Evolutionary conservation across 75 land plant genomes (phyloP).

Genomic region (Azolla pinnata): DNA sequence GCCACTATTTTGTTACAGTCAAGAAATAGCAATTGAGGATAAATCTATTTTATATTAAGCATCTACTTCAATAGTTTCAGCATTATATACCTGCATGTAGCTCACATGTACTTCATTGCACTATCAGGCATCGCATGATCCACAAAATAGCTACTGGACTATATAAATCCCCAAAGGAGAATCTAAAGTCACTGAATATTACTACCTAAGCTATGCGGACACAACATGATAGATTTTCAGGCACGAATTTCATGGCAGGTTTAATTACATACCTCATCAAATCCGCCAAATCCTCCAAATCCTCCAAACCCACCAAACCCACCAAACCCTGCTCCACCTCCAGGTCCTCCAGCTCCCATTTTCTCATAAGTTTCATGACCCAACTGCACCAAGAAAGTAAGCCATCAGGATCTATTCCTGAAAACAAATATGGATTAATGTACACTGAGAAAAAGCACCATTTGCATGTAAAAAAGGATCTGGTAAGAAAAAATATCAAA

Average conservation of each 20-base stretch:
- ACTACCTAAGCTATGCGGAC: background rate
- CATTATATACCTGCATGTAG: too few species aligned
- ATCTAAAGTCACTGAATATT: too few species aligned
- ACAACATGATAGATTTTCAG: background rate
- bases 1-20: too few species aligned
- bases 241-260: background rate
- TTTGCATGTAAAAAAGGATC: background rate
- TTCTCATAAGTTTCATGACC: conserved; percentile 27
- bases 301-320: conserved; percentile 21
- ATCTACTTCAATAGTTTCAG: too few species aligned
- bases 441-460: background rate
- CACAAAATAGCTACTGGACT: too few species aligned
- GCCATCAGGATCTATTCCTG: background rate
- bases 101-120: too few species aligned
- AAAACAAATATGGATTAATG: background rate
- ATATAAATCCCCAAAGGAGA: too few species aligned
- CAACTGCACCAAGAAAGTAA: conserved; percentile 12
- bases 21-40: too few species aligned
- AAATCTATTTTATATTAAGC: too few species aligned
- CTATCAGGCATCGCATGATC: too few species aligned
- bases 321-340: conserved; percentile 26
- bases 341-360: conserved; percentile 24
- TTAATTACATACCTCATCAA: conserved; percentile 20
- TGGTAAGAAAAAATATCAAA: background rate
- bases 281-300: conserved; percentile 22